Evolutionary conservation across 176 grass and related monocot genomes (phyloP).

Genomic region (Puccinellia tenuiflora): DNA sequence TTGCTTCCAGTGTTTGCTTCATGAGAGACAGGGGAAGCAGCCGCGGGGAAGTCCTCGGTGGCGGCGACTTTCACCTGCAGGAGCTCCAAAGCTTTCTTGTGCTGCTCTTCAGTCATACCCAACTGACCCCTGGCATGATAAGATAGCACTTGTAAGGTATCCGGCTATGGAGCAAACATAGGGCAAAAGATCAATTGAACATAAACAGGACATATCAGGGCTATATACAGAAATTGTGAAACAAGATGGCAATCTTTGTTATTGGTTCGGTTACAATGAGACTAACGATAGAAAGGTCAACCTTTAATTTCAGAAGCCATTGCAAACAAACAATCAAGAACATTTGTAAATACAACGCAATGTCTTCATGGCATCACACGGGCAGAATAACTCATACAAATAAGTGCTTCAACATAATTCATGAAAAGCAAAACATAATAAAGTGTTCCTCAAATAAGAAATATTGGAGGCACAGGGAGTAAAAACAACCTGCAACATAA

Average conservation of each 20-base stretch:
- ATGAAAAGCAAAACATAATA: not conserved
- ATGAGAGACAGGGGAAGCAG: too few relatives aligned
- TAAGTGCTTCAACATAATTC: not conserved
- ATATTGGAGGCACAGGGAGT: not conserved
- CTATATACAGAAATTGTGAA: not conserved
- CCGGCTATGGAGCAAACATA: not conserved
- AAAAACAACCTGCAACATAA: constrained; percentile 7
- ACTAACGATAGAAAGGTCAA: not conserved
- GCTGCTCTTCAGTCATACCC: constrained; percentile 75
- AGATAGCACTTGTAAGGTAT: constrained; percentile 1
- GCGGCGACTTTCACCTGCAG: too few relatives aligned
- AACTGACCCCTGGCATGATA: constrained; percentile 68
- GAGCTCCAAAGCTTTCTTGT: constrained; percentile 69
- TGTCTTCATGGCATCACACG: not conserved
- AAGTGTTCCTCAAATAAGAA: not conserved
- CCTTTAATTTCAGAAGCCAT: not conserved
- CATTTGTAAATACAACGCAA: not conserved
- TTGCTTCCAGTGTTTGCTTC: too few relatives aligned
- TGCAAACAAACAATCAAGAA: not conserved
- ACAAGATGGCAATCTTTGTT: not conserved
- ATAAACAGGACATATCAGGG: constrained; percentile 1
- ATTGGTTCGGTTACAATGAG: not conserved
- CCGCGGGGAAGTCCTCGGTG: too few relatives aligned
- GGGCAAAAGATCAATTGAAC: not conserved
- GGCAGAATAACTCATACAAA: not conserved